phyloP scores from a whole-genome alignment of 352 stramenopile genomes.

The Plasmopara halstedii region DNA sequence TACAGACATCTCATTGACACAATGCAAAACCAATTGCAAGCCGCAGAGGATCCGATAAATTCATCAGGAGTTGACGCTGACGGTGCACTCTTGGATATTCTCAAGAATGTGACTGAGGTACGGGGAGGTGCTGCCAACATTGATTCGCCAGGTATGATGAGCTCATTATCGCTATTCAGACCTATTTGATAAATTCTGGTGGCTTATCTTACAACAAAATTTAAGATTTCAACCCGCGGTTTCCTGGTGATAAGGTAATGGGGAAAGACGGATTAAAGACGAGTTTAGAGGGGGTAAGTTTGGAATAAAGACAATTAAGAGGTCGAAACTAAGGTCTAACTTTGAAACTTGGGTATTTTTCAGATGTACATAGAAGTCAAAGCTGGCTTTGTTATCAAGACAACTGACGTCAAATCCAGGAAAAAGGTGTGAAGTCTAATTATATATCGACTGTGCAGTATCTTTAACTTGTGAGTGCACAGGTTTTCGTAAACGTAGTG shows the following conservation, averaged over 20 bases:
- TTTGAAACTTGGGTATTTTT: neutral
- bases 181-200: no score
- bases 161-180: no score
- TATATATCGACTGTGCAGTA: neutral
- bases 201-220: no score
- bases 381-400: conserved; percentile 77
- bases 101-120: conserved; percentile 25
- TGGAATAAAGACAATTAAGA: neutral
- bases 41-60: conserved; percentile 2
- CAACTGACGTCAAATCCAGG: conserved; percentile 43
- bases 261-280: conserved; percentile 38
- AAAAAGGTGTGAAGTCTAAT: conserved; percentile 49
- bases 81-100: conserved; percentile 44
- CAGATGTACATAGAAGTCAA: conserved; percentile 73
- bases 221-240: conserved; percentile 54
- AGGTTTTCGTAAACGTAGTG: conserved; percentile 80
- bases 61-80: conserved; percentile 17
- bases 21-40: conserved; percentile 54
- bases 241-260: conserved; percentile 75
- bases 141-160: conserved; percentile 14
- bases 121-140: conserved; percentile 1
- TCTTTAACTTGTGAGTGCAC: neutral
- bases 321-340: neutral
- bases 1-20: conserved; percentile 57
- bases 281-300: conserved; percentile 51